These are phyloP conservation scores for Bremia lactucae DNA, from an alignment of 352 stramenopile genomes.

Conservation along the genomic window DNA sequence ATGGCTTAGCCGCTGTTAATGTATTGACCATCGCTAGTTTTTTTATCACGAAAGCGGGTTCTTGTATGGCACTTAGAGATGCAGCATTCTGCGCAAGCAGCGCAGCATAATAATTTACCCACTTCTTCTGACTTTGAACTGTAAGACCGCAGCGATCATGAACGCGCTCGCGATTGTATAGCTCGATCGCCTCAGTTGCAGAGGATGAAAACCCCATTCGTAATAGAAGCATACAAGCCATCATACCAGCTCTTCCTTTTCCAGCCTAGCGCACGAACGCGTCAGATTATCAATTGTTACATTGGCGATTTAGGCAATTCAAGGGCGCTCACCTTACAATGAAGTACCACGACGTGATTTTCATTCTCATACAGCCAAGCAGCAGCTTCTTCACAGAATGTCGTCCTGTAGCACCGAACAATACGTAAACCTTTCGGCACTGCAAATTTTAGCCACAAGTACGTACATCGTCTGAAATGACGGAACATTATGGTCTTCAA, in stretches of 20 bases:
- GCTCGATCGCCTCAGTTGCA: conserved; percentile 40
- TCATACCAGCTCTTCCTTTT: conserved; percentile 69
- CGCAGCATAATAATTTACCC: conserved; percentile 55
- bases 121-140: conserved; percentile 59
- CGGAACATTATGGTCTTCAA: conserved; percentile 70
- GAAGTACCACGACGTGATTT: conserved; percentile 41
- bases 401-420: conserved; percentile 36
- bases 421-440: too few relatives aligned
- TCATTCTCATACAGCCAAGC: conserved; percentile 37
- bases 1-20: conserved; percentile 23
- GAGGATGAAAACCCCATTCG: conserved; percentile 44
- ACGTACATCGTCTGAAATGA: conserved; percentile 53
- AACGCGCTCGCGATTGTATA: conserved; percentile 58
- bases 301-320: too few relatives aligned
- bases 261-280: conserved; percentile 30
- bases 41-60: conserved; percentile 22
- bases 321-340: conserved; percentile 80
- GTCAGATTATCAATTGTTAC: too few relatives aligned
- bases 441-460: background rate
- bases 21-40: conserved; percentile 34
- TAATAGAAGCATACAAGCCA: conserved; percentile 64
- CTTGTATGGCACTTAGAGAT: conserved; percentile 6
- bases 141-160: conserved; percentile 46
- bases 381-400: conserved; percentile 64
- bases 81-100: conserved; percentile 8